phyloP scores from a whole-genome alignment of 2,329 filamentous ascomycete genomes.

The Cladorrhinum sp. region DNA sequence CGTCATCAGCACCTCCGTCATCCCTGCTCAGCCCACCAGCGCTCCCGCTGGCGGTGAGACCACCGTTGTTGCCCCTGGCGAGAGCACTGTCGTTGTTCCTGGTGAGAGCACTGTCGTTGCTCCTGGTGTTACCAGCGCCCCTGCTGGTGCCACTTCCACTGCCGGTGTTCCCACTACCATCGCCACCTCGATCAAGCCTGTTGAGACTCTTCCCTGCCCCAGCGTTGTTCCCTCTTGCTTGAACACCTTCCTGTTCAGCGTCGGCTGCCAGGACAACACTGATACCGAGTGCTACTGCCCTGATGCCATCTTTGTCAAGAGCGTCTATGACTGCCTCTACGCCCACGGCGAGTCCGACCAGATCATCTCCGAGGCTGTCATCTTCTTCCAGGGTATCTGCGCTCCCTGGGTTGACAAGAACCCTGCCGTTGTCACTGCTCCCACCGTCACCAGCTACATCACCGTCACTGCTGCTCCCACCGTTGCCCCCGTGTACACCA shows the following conservation, averaged over 20 bases:
- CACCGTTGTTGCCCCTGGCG: conserved; percentile 12
- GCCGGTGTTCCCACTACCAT: conserved; percentile 34
- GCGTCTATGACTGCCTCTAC: conserved; percentile 77
- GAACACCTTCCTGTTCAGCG: conserved; percentile 79
- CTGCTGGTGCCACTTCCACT: conserved; percentile 41
- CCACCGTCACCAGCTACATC: conserved; percentile 60
- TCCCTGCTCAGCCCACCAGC: conserved; percentile 10
- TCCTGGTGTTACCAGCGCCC: conserved; percentile 3
- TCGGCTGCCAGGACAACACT: conserved; percentile 78
- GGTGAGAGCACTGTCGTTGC: conserved; percentile 35
- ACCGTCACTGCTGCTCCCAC: conserved; percentile 46
- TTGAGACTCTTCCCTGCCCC: conserved; percentile 57
- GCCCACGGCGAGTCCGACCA: conserved; percentile 67
- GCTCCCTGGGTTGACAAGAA: conserved; percentile 70
- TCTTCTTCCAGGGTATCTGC: conserved; percentile 91
- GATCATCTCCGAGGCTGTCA: conserved; percentile 67
- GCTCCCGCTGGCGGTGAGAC: conserved; percentile 22
- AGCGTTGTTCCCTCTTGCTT: conserved; percentile 79
- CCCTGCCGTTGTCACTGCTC: conserved; percentile 78
- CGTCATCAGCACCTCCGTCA: conserved; percentile 28
- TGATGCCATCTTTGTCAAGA: conserved; percentile 68
- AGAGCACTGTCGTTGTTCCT: conserved; percentile 19
- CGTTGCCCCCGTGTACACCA: conserved; percentile 43
- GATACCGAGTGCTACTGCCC: conserved; percentile 86
- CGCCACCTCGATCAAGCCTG: conserved; percentile 30